Base-by-base conservation (phyloP, 192 early-diverging fungal species). In the Piromyces sp. region DNA sequence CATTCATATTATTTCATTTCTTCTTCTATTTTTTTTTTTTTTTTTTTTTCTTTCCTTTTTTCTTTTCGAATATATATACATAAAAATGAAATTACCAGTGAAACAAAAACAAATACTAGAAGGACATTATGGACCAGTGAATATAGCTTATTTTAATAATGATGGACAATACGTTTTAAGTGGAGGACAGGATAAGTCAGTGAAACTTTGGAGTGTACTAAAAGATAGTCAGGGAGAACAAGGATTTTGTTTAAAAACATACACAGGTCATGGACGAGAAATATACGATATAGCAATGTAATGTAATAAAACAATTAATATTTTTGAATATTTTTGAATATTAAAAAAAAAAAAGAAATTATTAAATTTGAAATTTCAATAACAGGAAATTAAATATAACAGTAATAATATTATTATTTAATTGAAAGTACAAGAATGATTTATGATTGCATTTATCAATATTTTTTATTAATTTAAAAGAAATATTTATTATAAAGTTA, bases 191-290 rank as follows among this genome's bases (percentile, higher is more conserved):
- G 95, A 98, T 89, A 89, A 92, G 17, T 84, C 86, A 0, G 87
- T 96, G 16, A 83, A 88, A 29, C 85, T 95, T 33, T 93, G 92
- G 89, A 94, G 93, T 82, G 19, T 31, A 30, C 22, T 30, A 37
- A 68, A 81, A 78, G 86, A 88, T 28, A 86, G 85, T 84, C 90
- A 89, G 78, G 90, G 93, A 26, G 68, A 84, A 9, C 90, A 92
- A 7, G 93, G 92, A 13, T 84, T 91, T 28, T 88, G 85, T 68
- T 91, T 99, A 15, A 93, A 94, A 51, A 90, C 89, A 0, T 98
- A 95, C 83, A 86, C 88, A 16, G 96, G 92, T 0, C 96, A 99
- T 84, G 95, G 95, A 16, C 92, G 94, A 86, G 94, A 93, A 30
- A 90, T 99, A 0, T 89, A 93, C 29, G 92, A 87, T 36, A 37